Evolutionary conservation across 345 rosid genomes (phyloP).

Genomic region (Rhodamnia argentea): DNA sequence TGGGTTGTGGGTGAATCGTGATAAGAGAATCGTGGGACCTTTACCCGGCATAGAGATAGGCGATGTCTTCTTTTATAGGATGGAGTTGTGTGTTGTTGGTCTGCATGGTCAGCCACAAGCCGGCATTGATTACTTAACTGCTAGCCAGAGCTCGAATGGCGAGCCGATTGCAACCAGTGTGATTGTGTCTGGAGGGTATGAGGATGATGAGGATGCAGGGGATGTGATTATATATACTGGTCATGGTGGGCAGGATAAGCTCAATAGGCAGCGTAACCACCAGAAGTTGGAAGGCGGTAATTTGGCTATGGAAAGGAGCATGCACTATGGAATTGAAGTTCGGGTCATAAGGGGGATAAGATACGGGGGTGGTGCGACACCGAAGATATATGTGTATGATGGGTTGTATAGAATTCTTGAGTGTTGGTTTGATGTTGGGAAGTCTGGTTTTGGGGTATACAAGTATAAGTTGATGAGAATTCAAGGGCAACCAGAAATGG

Average conservation of each 20-base stretch:
- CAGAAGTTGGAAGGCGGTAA: conserved; percentile 93
- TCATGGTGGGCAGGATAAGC: conserved; percentile 82
- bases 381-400: conserved; percentile 74
- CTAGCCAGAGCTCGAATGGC: conserved; percentile 55
- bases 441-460: conserved; percentile 85
- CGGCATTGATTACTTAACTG: conserved; percentile 71
- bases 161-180: conserved; percentile 86
- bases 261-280: conserved; percentile 44
- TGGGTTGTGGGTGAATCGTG: conserved; percentile 65
- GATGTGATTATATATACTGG: conserved; percentile 69
- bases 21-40: conserved; percentile 75
- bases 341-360: conserved; percentile 70
- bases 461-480: conserved; percentile 66
- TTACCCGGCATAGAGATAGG: conserved; percentile 75
- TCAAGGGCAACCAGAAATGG: conserved; percentile 77
- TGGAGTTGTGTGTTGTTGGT: conserved; percentile 80
- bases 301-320: conserved; percentile 74
- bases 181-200: conserved; percentile 85
- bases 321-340: conserved; percentile 65
- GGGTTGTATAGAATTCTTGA: conserved; percentile 77
- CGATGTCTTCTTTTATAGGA: conserved; percentile 66
- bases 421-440: conserved; percentile 88
- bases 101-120: conserved; percentile 81
- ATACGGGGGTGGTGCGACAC: conserved; percentile 35
- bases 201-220: conserved; percentile 73